Evolutionary conservation across 331 rosid genomes (phyloP), one percentile per base, ranked within the genome.

Genomic region (Stylosanthes scabra): DNA sequence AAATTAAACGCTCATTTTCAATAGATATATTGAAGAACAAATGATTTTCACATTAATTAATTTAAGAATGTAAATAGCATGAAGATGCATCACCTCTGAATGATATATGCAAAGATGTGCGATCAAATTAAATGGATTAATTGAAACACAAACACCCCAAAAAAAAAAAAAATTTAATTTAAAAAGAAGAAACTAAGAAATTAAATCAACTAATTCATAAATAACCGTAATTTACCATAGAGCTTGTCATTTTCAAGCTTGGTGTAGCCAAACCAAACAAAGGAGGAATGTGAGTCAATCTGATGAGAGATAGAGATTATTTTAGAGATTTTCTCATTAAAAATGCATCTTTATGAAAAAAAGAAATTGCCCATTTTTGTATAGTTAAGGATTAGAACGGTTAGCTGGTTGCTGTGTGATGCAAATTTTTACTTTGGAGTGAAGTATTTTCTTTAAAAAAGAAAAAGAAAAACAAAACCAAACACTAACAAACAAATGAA

Each of bases 191-290:
- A 31, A 31, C 3, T 3, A 31, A 31, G 25, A 20, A 20, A 20
- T 20, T 20, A 10, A 10, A 16, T 16, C 27, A 20, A 28, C 45
- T 66, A 56, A 10, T 13, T 7, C 44, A 66, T 40, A 66, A 9
- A n/a, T 66, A 27, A 47, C 29, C 25, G 11, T 28, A 29, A 66
- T 49, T 14, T 39, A 45, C 44, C 57, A 47, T 9, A 34, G 3
- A 51, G 1, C 57, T 51, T 51, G 42, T 41, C 28, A 28, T 58
- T 61, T 44, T 64, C 70, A 11, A 45, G 55, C 70, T 60, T 34
- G 27, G 57, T 51, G 57, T 51, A 51, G 57, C 57, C 57, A 51
- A 51, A 51, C 57, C 57, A 51, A 9, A 51, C 57, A 51, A 51
- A 51, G 57, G 57, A 50, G 14, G 25, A 31, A 31, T 31, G 56